Percentiles rank a stretch among this genome's conserved stretches.
These are phyloP conservation scores for Lenzites betulinus DNA, from an alignment of 768 basidiomycete species.

Conservation along the genomic window DNA sequence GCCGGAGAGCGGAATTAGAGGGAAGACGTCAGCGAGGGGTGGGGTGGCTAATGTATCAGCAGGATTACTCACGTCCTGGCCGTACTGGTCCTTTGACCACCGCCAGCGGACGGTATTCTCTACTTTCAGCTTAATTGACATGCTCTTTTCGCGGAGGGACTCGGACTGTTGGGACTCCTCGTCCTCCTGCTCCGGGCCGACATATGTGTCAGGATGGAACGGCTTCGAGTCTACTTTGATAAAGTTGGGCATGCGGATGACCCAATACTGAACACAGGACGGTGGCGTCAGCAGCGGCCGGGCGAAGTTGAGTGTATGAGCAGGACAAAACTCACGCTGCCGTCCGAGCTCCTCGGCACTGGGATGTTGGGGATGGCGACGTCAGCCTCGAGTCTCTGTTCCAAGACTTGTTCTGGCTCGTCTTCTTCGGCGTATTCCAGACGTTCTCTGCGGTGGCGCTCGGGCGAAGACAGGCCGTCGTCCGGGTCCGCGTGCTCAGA, in stretches of 20 bases:
- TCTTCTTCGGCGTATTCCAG: conserved; percentile 81
- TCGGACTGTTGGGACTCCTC: conserved; percentile 60
- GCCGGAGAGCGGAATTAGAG: neutral
- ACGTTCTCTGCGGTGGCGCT: conserved; percentile 57
- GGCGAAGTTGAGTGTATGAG: neutral
- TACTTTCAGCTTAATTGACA: conserved; percentile 84
- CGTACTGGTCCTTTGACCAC: conserved; percentile 80
- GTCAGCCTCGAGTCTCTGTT: conserved; percentile 63
- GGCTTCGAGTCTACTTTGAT: conserved; percentile 88
- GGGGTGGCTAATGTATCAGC: neutral
- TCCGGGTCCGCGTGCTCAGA: conserved; percentile 41
- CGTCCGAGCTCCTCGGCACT: conserved; percentile 76
- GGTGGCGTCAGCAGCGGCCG: conserved; percentile 8
- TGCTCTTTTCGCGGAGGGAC: conserved; percentile 72
- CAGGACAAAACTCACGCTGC: conserved; percentile 56
- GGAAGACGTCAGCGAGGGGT: neutral
- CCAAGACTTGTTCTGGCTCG: conserved; percentile 55
- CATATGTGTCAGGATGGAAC: conserved; percentile 85
- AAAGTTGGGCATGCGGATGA: conserved; percentile 91
- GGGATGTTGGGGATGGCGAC: conserved; percentile 88
- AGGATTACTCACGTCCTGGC: conserved; percentile 67
- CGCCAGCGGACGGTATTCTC: conserved; percentile 96
- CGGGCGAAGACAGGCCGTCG: conserved; percentile 68
- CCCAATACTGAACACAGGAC: conserved; percentile 67
- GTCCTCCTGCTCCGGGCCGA: conserved; percentile 79